Conservation (phyloP, 1,284 basidiomycete genomes). For the Sanghuangporus weigelae region DNA sequence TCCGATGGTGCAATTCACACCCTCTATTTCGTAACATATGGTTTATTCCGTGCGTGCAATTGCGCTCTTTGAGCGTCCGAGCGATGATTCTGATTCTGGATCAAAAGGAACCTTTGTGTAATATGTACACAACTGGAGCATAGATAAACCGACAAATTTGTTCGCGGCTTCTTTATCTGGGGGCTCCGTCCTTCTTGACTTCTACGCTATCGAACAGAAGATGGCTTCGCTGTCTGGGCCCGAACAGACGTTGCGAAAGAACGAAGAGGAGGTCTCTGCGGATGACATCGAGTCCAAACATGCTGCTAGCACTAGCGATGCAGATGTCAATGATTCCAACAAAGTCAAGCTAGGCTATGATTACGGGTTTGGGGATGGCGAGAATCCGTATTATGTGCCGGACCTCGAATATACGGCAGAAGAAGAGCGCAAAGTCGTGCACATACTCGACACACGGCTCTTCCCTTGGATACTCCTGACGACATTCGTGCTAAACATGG, state of each 20-base stretch:
- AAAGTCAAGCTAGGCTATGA: not conserved
- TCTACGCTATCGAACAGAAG: not conserved
- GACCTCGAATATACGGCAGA: constrained; percentile 31
- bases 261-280: not conserved
- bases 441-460: constrained; percentile 30
- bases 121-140: too few relatives aligned
- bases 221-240: not conserved
- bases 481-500: constrained; percentile 38
- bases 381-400: constrained; percentile 25
- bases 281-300: not conserved
- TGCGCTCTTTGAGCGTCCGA: not conserved
- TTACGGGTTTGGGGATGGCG: not conserved
- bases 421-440: constrained; percentile 31
- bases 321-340: not conserved
- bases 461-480: constrained; percentile 35
- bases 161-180: not conserved
- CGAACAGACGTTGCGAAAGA: not conserved
- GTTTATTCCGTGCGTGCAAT: not conserved
- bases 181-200: not conserved
- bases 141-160: too few relatives aligned
- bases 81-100: not conserved
- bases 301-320: not conserved
- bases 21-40: not conserved
- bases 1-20: not conserved
- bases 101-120: too few relatives aligned